Conservation (phyloP, 768 basidiomycete genomes). For the Myochromella boudieri region DNA sequence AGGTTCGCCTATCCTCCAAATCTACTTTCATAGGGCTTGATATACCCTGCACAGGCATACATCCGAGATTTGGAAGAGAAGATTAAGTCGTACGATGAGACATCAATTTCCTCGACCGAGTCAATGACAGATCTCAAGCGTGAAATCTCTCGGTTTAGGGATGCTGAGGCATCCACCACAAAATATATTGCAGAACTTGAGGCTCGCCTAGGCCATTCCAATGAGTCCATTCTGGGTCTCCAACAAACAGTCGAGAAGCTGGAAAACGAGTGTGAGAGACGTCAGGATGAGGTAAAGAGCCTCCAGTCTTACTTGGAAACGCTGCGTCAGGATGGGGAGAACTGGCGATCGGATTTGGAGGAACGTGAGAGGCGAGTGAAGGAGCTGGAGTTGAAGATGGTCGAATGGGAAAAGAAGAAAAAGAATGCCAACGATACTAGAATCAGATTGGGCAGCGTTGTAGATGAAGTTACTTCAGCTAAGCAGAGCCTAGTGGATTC, state of each 20-base stretch:
- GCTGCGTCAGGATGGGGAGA: slow-evolving; percentile 72
- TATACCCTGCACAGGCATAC: slow-evolving; percentile 63
- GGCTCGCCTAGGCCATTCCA: slow-evolving; percentile 71
- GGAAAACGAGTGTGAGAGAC: slow-evolving; percentile 74
- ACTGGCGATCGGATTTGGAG: slow-evolving; percentile 84
- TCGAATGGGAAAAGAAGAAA: slow-evolving; percentile 74
- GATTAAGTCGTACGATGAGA: slow-evolving; percentile 83
- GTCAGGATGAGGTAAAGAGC: slow-evolving; percentile 66
- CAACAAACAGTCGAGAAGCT: slow-evolving; percentile 72
- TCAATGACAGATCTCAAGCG: slow-evolving; percentile 82
- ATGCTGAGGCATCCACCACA: slow-evolving; percentile 66
- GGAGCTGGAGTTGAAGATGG: slow-evolving; percentile 76
- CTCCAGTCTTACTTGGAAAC: slow-evolving; percentile 72
- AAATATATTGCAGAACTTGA: slow-evolving; percentile 90
- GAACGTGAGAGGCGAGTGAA: slow-evolving; percentile 74
- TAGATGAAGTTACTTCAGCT: slow-evolving; percentile 69
- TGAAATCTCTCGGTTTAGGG: slow-evolving; percentile 77
- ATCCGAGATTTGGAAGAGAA: slow-evolving; percentile 92
- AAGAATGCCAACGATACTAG: slow-evolving; percentile 67
- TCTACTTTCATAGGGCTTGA: slow-evolving; percentile 15
- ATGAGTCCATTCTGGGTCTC: slow-evolving; percentile 71
- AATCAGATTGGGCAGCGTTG: slow-evolving; percentile 63
- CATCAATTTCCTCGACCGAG: slow-evolving; percentile 70
- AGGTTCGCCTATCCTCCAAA: slow-evolving; percentile 45
- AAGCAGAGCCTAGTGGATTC: slow-evolving; percentile 57